Conservation (phyloP, 257 asterid genomes). For the Rauvolfia tetraphylla region DNA sequence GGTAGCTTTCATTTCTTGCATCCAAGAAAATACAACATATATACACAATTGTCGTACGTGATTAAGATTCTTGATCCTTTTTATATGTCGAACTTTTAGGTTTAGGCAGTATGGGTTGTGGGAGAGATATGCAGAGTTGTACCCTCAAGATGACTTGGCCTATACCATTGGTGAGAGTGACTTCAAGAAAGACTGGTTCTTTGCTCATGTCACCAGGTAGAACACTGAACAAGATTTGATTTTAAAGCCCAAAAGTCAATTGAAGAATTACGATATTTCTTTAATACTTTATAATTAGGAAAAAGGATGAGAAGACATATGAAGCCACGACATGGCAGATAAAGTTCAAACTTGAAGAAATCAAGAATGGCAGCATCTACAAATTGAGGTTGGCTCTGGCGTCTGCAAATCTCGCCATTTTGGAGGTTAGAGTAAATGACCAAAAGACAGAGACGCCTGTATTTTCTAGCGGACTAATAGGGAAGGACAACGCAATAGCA, state of each 20-base stretch:
- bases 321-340: constrained; percentile 18
- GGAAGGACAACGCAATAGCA: constrained; percentile 13
- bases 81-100: constrained; percentile 6
- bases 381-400: constrained; percentile 17
- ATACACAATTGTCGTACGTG: too few species aligned
- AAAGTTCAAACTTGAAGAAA: constrained; percentile 10
- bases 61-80: too few species aligned
- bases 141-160: constrained; percentile 22
- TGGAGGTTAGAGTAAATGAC: constrained; percentile 12
- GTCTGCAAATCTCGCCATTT: constrained; percentile 14
- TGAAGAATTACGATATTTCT: too few species aligned
- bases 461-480: constrained; percentile 2
- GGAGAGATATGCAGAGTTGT: constrained; percentile 33
- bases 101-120: constrained; percentile 41
- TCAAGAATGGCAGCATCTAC: background rate
- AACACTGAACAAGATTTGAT: too few species aligned
- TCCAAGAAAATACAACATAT: too few species aligned
- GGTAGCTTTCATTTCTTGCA: background rate
- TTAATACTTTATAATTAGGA: background rate
- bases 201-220: constrained; percentile 29
- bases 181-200: constrained; percentile 32
- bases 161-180: constrained; percentile 28
- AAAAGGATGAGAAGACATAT: constrained; percentile 7
- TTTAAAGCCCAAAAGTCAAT: too few species aligned
- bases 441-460: background rate